These are phyloP conservation scores for Alternaria hordeiaustralica DNA, from an alignment of 2,329 filamentous ascomycete genomes.

Conservation along the genomic window DNA sequence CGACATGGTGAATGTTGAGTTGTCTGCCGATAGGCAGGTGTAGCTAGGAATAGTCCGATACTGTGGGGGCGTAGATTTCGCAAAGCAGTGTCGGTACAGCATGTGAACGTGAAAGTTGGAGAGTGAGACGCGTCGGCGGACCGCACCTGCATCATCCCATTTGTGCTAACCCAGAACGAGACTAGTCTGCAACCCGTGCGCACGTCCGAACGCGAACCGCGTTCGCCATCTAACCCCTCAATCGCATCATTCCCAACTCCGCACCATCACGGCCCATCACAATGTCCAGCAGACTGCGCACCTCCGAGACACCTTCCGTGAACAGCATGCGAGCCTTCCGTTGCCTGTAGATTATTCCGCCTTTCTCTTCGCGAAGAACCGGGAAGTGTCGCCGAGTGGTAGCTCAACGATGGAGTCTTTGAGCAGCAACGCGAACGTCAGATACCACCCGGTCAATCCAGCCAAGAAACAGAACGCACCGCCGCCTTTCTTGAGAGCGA, in stretches of 20 bases:
- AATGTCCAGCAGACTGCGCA: not conserved
- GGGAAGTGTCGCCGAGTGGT: constrained; percentile 33
- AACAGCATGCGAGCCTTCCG: not conserved
- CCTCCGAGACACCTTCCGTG: not conserved
- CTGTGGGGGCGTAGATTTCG: not conserved
- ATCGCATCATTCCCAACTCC: constrained; percentile 16
- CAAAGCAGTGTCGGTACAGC: not conserved
- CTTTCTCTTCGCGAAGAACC: constrained; percentile 35
- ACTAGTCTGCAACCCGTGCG: not conserved
- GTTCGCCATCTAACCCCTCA: constrained; percentile 16
- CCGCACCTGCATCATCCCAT: not conserved
- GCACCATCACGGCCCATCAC: not conserved
- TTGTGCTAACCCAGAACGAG: not conserved
- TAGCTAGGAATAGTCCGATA: not conserved
- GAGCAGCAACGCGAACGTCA: constrained; percentile 31
- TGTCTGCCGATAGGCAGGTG: not conserved
- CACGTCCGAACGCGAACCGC: not conserved
- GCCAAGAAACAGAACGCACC: constrained; percentile 57
- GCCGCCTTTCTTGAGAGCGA: constrained; percentile 53
- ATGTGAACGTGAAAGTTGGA: not conserved
- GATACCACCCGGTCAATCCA: constrained; percentile 49
- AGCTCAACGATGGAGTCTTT: constrained; percentile 36
- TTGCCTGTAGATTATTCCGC: not conserved
- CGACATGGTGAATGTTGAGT: not conserved
- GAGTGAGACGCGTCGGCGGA: not conserved